Percentiles rank a stretch among this genome's conserved stretches.
These are phyloP conservation scores for Arabidopsis thaliana DNA, from an alignment of 345 rosid genomes.

Conservation along the genomic window DNA sequence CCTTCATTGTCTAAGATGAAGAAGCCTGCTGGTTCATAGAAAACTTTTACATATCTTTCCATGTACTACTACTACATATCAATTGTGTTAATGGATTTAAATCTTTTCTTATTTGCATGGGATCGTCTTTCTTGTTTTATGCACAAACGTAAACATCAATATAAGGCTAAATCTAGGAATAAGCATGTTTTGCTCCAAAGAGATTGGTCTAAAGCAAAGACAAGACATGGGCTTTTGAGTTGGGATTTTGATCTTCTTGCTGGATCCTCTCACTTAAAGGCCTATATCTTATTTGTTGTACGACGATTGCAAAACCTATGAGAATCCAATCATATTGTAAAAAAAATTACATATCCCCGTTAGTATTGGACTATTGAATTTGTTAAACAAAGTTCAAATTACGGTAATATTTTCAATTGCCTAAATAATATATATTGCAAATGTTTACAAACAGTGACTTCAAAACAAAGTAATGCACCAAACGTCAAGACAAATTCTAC, in stretches of 20 bases:
- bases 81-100: conserved; percentile 11
- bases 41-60: neutral
- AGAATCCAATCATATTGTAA: neutral
- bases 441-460: conserved; percentile 19
- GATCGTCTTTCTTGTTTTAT: no score
- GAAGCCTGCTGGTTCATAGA: conserved; percentile 26
- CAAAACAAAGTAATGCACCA: conserved; percentile 19
- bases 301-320: neutral
- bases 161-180: neutral
- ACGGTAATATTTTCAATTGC: neutral
- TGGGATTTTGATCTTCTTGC: conserved; percentile 7
- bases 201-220: neutral
- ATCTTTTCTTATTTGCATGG: neutral
- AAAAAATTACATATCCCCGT: no score
- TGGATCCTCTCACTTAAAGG: neutral
- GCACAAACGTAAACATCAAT: no score
- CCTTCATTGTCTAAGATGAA: conserved; percentile 41
- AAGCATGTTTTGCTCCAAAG: neutral
- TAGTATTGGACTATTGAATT: neutral
- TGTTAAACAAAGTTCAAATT: neutral
- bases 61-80: neutral
- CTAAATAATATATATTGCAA: neutral
- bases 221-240: neutral
- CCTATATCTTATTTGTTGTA: conserved; percentile 3
- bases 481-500: conserved; percentile 28